These are phyloP conservation scores for Seiridium cupressi DNA, from an alignment of 2,329 filamentous ascomycete genomes.

Conservation along the genomic window DNA sequence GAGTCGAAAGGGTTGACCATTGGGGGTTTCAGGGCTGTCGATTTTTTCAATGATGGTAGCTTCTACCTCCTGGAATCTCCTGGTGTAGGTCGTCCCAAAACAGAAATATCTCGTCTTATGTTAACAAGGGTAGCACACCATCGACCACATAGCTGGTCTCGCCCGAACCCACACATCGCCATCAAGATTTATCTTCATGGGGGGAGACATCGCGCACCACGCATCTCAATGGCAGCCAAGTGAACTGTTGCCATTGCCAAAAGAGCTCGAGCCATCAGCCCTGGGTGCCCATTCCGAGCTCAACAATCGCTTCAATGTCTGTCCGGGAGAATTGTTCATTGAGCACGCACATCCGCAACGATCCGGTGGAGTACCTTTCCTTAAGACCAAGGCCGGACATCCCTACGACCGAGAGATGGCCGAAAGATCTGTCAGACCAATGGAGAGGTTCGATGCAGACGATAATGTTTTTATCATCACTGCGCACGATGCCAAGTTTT, in stretches of 20 bases:
- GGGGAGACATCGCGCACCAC: conserved; percentile 40
- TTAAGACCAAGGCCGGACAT: neutral
- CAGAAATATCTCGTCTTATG: too few species aligned
- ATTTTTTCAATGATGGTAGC: conserved; percentile 32
- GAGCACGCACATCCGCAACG: neutral
- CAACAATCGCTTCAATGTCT: neutral
- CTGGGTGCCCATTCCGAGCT: neutral
- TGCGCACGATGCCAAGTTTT: neutral
- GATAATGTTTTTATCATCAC: neutral
- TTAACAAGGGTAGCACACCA: neutral
- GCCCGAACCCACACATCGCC: conserved; percentile 28
- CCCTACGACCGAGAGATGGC: neutral
- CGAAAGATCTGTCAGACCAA: neutral
- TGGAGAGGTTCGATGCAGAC: neutral
- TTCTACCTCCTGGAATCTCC: conserved; percentile 33
- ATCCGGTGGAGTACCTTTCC: neutral
- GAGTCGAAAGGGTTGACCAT: conserved; percentile 12
- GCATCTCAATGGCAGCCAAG: conserved; percentile 34
- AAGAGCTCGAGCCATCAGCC: neutral
- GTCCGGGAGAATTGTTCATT: neutral
- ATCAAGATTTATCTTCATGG: conserved; percentile 34
- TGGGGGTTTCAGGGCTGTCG: conserved; percentile 25
- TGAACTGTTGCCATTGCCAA: conserved; percentile 28
- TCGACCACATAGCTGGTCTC: neutral
- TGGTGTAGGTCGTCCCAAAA: conserved; percentile 19